phyloP scores from a whole-genome alignment of 129 eudicot genomes.

The Apium graveolens region DNA sequence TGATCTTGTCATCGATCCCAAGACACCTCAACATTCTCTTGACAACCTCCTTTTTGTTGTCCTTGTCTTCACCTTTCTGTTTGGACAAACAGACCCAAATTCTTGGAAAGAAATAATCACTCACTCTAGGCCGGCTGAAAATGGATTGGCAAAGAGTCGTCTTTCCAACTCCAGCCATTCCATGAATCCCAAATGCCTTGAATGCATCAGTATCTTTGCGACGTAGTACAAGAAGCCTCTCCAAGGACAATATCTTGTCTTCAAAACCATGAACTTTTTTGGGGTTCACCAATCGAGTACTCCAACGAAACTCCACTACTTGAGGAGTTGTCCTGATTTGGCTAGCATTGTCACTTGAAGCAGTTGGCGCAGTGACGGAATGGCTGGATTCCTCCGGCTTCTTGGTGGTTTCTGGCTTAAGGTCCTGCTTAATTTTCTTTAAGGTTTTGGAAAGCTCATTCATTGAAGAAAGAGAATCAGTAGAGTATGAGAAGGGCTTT shows the following conservation, averaged over 20 bases:
- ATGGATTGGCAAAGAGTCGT: constrained; percentile 8
- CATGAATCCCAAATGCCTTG: constrained; percentile 37
- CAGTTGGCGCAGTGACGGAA: not conserved
- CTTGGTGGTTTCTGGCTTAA: not conserved
- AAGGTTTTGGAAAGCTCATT: constrained; percentile 19
- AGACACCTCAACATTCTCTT: constrained; percentile 14
- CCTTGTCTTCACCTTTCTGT: not conserved
- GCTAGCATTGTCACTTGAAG: not conserved
- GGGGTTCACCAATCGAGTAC: constrained; percentile 21
- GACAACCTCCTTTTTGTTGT: not conserved
- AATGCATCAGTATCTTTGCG: constrained; percentile 12
- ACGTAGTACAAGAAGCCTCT: constrained; percentile 28
- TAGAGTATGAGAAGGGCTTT: constrained; percentile 7
- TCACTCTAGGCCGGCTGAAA: constrained; percentile 11
- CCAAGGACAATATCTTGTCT: constrained; percentile 20
- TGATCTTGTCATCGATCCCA: not conserved
- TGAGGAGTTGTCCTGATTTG: not conserved
- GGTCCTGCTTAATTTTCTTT: constrained; percentile 24
- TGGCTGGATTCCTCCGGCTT: not conserved
- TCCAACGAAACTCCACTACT: constrained; percentile 25
- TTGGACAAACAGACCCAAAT: constrained; percentile 53
- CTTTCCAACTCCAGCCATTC: constrained; percentile 25
- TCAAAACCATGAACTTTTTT: constrained; percentile 27
- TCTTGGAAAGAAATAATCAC: constrained; percentile 25
- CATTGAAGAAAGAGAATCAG: not conserved